Evolutionary conservation across 139 green algal species (phyloP), one percentile per base, ranked within the genome.

Genomic region (Chlorella ohadii): DNA sequence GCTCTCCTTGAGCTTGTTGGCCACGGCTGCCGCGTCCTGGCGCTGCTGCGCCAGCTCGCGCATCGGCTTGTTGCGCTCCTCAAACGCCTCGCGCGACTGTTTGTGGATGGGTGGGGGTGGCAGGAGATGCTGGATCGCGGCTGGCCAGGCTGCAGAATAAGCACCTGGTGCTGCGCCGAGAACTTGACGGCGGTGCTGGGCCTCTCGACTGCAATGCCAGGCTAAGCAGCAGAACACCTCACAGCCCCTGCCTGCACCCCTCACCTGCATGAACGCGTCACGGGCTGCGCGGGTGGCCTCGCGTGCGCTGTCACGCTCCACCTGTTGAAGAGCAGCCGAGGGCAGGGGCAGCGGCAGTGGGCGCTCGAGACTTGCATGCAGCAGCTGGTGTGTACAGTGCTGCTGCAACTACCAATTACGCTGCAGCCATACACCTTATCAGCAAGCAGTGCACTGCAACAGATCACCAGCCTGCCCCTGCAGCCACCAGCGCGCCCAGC

Each of bases 261-360:
- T 80, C 27, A 51, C 78, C 33, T 87, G 79, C 12, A 89, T 59
- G 51, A 59, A 73, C 22, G 77, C 82, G 11, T 91, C 84, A 22
- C 70, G 57, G 3, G 88, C 87, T 13, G 66, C 79, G 25, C 73
- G 59, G 23, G 74, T 79, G 34, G 61, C 63, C 74, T 89, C 84
- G 9, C 81, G 64, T 1, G 83, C 79, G 55, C 57, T 68, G 38
- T 91, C 84, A 28, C 80, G 57, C 74, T 86, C 73, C 57, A 91
- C 64, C 87, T 91, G 81, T 61, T 28, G 2, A 4, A 68, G 51
- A 3, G 33, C 0, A 38, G 47, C 25, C 25, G 41, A 16, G n/a
- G 27, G 36, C 65, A 22, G 33, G 64, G 9, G 44, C 44, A 51
- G 55, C 51, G 22, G 31, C 47, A 0, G 22, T 27, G 23, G 20